Evolutionary conservation across 345 rosid genomes (phyloP).

Genomic region (Lumnitzera littorea): DNA sequence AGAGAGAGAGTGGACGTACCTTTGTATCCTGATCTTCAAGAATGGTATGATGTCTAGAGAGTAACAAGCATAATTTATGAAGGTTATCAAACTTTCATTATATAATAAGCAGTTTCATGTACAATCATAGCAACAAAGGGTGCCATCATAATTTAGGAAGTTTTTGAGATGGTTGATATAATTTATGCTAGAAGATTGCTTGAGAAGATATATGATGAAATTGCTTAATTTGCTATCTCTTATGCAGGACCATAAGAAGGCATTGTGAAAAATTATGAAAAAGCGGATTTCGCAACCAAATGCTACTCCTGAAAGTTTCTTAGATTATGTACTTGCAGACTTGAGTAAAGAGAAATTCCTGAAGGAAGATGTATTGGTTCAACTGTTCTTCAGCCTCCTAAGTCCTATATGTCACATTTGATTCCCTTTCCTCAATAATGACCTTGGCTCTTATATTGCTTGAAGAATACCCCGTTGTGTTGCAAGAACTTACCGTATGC

Average conservation of each 20-base stretch:
- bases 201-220: background rate
- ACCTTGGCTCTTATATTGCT: slow-evolving; percentile 21
- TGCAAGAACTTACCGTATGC: slow-evolving; percentile 22
- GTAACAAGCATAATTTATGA: too few relatives aligned
- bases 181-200: too few relatives aligned
- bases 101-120: too few relatives aligned
- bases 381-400: slow-evolving; percentile 6
- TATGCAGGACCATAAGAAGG: slow-evolving; percentile 11
- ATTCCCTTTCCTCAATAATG: slow-evolving; percentile 7
- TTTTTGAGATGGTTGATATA: background rate
- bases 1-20: too few relatives aligned
- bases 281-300: slow-evolving; percentile 10
- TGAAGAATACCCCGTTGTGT: slow-evolving; percentile 18
- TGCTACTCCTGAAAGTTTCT: slow-evolving; percentile 10
- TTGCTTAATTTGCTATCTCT: background rate
- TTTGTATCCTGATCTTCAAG: too few relatives aligned
- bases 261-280: background rate
- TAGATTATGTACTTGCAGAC: slow-evolving; percentile 15
- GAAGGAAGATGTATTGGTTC: slow-evolving; percentile 17
- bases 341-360: slow-evolving; percentile 19
- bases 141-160: too few relatives aligned
- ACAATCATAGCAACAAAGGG: too few relatives aligned
- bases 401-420: slow-evolving; percentile 15
- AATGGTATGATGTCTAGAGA: too few relatives aligned
- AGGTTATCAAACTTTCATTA: too few relatives aligned